Conservation (phyloP, 1,284 basidiomycete species). For the Pseudozyma thailandica region DNA sequence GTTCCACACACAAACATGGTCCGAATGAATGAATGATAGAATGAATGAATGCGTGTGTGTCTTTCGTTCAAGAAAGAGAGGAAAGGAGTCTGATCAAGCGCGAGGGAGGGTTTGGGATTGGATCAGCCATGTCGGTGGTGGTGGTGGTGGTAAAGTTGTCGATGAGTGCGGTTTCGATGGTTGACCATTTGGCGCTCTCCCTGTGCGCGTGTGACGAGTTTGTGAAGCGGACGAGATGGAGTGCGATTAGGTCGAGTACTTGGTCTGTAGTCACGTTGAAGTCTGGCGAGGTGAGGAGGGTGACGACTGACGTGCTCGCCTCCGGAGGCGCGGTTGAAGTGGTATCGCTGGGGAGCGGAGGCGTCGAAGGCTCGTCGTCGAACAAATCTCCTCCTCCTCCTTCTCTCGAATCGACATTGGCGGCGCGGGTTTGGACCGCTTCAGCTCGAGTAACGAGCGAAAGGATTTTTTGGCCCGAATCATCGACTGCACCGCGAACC, state of each 20-base stretch:
- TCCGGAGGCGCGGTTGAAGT: neutral
- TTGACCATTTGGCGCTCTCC: constrained; percentile 4
- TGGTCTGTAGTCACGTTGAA: constrained; percentile 6
- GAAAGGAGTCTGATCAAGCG: neutral
- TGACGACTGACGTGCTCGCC: constrained; percentile 2
- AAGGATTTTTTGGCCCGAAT: too few relatives aligned
- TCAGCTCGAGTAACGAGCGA: too few relatives aligned
- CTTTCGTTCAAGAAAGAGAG: neutral
- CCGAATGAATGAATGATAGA: too few relatives aligned
- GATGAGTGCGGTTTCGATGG: neutral
- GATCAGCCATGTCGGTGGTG: too few relatives aligned
- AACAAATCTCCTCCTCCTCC: constrained; percentile 19
- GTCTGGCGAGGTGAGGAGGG: neutral
- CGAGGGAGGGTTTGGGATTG: too few relatives aligned
- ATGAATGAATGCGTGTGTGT: neutral
- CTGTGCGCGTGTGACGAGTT: neutral
- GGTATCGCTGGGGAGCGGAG: constrained; percentile 8
- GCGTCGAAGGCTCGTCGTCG: constrained; percentile 32
- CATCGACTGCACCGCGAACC: neutral
- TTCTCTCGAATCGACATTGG: neutral
- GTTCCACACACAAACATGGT: neutral
- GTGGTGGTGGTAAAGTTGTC: too few relatives aligned
- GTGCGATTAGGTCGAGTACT: constrained; percentile 9
- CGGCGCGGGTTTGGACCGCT: too few relatives aligned
- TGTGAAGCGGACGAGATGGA: constrained; percentile 15